These are phyloP conservation scores for Geotrichum bryndzae DNA, from an alignment of 1,139 yeast genomes.

Conservation along the genomic window DNA sequence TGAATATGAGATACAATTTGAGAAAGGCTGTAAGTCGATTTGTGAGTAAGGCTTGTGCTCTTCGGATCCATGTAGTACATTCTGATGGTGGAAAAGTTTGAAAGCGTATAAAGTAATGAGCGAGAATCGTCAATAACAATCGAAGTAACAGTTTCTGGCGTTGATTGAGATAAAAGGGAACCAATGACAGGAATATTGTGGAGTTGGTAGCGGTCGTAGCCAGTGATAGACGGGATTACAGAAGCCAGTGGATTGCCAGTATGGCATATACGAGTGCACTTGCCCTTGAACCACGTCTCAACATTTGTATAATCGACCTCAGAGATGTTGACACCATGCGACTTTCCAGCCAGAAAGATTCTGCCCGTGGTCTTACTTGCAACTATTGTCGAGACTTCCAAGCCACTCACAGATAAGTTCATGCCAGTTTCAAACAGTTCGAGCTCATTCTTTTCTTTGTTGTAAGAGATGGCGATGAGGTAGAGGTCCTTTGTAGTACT, in stretches of 20 bases:
- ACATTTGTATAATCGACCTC: constrained; percentile 78
- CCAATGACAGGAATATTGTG: constrained; percentile 23
- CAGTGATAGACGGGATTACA: constrained; percentile 19
- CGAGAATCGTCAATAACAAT: constrained; percentile 72
- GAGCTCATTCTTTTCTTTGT: constrained; percentile 41
- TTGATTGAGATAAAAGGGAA: constrained; percentile 22
- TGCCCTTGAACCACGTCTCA: constrained; percentile 82
- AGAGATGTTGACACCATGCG: constrained; percentile 80
- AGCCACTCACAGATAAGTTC: constrained; percentile 72
- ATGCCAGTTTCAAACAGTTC: constrained; percentile 80
- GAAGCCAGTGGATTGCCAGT: constrained; percentile 26
- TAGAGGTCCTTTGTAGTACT: constrained; percentile 79
- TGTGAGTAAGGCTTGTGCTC: constrained; percentile 36
- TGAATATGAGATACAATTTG: constrained; percentile 33
- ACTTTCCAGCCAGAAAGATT: constrained; percentile 71
- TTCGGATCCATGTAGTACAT: constrained; percentile 54
- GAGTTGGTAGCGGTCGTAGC: constrained; percentile 11
- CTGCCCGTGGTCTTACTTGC: constrained; percentile 64
- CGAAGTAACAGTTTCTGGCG: constrained; percentile 56
- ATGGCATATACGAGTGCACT: constrained; percentile 71
- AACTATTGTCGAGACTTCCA: constrained; percentile 60
- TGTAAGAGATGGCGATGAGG: constrained; percentile 65
- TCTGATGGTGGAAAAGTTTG: constrained; percentile 76
- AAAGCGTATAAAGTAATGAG: constrained; percentile 70
- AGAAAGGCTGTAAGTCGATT: constrained; percentile 34